These are phyloP conservation scores for Rhodamnia rubescens DNA, from an alignment of 345 rosid species.

Conservation along the genomic window DNA sequence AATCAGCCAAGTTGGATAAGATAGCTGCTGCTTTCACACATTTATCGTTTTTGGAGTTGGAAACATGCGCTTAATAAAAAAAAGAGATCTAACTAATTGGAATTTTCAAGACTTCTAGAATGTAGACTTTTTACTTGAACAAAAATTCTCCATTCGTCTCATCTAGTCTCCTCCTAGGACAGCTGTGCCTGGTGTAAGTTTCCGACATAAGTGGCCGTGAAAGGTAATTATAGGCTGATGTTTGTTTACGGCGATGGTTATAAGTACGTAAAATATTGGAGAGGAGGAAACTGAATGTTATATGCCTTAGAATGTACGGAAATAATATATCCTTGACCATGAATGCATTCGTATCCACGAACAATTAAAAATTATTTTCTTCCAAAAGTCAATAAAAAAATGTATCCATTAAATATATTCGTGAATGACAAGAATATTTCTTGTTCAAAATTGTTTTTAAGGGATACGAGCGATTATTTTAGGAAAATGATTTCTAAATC, in stretches of 20 bases:
- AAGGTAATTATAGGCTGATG: not conserved
- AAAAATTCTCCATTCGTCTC: not conserved
- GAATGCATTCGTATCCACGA: not conserved
- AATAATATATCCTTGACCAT: not conserved
- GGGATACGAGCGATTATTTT: not conserved
- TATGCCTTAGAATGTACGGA: not conserved
- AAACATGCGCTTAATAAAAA: not conserved
- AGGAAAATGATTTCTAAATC: not conserved
- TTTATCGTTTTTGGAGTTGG: not conserved
- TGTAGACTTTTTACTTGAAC: not conserved
- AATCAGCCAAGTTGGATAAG: not conserved
- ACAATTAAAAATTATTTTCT: not conserved
- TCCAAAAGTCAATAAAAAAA: fast-evolving
- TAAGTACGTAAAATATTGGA: not conserved
- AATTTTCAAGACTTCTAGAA: not conserved
- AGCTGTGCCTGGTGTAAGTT: not conserved
- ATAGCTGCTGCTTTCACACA: not conserved
- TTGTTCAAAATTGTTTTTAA: too few species aligned
- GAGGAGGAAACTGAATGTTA: not conserved
- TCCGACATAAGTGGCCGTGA: not conserved
- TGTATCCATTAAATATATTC: not conserved
- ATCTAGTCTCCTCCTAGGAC: not conserved
- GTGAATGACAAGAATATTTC: not conserved
- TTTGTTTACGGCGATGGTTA: not conserved
- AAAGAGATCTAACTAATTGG: not conserved